phyloP scores from a whole-genome alignment of 2,329 filamentous ascomycete genomes.

The Ophiosphaerella narmari region DNA sequence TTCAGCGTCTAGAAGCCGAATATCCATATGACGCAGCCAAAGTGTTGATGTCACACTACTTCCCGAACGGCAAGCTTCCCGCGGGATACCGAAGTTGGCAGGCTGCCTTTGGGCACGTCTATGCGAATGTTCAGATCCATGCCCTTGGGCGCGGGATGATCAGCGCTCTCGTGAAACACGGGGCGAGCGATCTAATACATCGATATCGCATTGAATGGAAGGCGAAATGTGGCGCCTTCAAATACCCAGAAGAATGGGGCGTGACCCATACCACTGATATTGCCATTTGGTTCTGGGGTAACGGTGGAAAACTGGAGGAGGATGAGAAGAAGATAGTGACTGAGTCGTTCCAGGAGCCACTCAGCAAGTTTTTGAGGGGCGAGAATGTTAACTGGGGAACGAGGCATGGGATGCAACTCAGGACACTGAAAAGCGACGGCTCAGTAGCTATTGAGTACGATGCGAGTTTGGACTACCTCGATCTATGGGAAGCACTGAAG shows the following conservation, averaged over 20 bases:
- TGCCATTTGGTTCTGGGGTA: slow-evolving; percentile 62
- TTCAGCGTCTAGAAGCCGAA: slow-evolving; percentile 56
- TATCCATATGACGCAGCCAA: slow-evolving; percentile 54
- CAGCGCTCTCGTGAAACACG: slow-evolving; percentile 49
- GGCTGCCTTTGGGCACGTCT: slow-evolving; percentile 59
- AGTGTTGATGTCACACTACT: slow-evolving; percentile 53
- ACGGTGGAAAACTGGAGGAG: slow-evolving; percentile 48
- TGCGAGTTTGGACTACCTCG: slow-evolving; percentile 51
- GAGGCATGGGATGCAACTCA: slow-evolving; percentile 43
- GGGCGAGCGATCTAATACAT: slow-evolving; percentile 53
- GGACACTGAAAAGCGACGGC: slow-evolving; percentile 54
- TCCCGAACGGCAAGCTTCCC: slow-evolving; percentile 48
- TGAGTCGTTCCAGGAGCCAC: slow-evolving; percentile 43
- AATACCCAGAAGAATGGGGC: slow-evolving; percentile 54
- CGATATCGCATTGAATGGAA: slow-evolving; percentile 62
- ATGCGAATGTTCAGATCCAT: slow-evolving; percentile 63
- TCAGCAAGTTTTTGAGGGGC: slow-evolving; percentile 49
- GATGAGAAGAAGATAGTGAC: slow-evolving; percentile 52
- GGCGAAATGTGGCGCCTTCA: slow-evolving; percentile 51
- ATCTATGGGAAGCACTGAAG: slow-evolving; percentile 53
- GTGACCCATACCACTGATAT: slow-evolving; percentile 61
- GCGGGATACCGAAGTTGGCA: slow-evolving; percentile 51
- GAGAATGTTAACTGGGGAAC: slow-evolving; percentile 49
- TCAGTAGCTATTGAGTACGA: slow-evolving; percentile 54
- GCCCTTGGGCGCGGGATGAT: slow-evolving; percentile 58